These are phyloP conservation scores for Zygosaccharomyces bisporus DNA, from an alignment of 805 yeast genomes.

Conservation along the genomic window DNA sequence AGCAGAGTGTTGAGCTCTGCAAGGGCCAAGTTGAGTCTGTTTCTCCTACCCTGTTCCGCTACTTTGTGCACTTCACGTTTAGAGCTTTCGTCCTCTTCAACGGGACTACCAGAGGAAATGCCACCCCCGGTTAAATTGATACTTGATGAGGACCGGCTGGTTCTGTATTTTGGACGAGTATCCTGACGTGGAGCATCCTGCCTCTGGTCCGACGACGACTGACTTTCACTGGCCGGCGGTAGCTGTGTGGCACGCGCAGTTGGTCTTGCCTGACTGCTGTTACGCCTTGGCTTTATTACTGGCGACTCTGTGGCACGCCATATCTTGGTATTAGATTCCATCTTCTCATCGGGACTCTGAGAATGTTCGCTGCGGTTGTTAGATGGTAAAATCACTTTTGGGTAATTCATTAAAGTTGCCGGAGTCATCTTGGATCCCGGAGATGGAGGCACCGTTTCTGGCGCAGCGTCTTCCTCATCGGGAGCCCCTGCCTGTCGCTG, in stretches of 20 bases:
- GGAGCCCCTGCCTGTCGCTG: conserved; percentile 9
- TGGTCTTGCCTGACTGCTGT: conserved; percentile 4
- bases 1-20: conserved; percentile 66
- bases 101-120: conserved; percentile 12
- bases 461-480: conserved; percentile 11
- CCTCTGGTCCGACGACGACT: not conserved
- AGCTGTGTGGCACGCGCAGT: conserved; percentile 1
- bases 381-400: conserved; percentile 29
- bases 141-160: conserved; percentile 10
- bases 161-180: conserved; percentile 4
- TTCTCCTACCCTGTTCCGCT: conserved; percentile 95
- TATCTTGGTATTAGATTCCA: conserved; percentile 10
- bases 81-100: conserved; percentile 19
- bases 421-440: conserved; percentile 17
- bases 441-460: conserved; percentile 9
- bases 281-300: conserved; percentile 23
- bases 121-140: conserved; percentile 6
- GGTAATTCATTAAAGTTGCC: conserved; percentile 26
- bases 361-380: conserved; percentile 27
- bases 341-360: conserved; percentile 23
- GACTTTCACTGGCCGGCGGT: not conserved
- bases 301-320: conserved; percentile 30
- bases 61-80: conserved; percentile 60
- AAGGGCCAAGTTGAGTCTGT: conserved; percentile 85
- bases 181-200: not conserved